Base-by-base conservation (phyloP, 2,329 filamentous ascomycete genomes). In the Acrocalymma vagum region DNA sequence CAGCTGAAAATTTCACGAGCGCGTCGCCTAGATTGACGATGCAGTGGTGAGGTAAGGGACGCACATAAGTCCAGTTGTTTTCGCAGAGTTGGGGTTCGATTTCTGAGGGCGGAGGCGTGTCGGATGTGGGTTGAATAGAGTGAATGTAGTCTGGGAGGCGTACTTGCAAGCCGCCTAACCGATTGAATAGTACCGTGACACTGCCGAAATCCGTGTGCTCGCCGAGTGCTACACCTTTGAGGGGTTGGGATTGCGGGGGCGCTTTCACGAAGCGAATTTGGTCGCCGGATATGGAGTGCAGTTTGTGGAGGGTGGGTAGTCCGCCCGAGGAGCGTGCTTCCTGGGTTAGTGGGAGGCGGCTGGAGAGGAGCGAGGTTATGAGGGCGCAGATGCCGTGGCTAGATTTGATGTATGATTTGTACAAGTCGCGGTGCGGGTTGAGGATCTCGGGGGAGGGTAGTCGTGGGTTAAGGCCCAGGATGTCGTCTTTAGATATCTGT, bases 161-260 rank as follows among this genome's bases (percentile, higher is more conserved):
- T 3, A 82, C 75, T 53, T 82, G 80, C 6, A 83, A 66, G 0
- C 80, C 80, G 0, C 79, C 79, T 2, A 82, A 59, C 0, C 77
- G 71, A 60, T 82, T 83, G 62, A 82, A 80, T 2, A 83, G 70
- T 5, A 83, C 63, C 0, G 80, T 83, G 5, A 83, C 69, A 35
- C 70, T 76, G 29, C 79, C 80, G 48, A 82, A 82, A 50, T 83
- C 80, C 2, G 79, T 82, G 54, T 83, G 80, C 40, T 78, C 77
- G 15, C 76, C 76, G 15, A 80, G 53, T 2, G 74, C 72, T 3
- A 73, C 72, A 25, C 63, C 66, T 16, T 65, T 61, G 51, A 76
- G 71, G 22, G 72, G 63, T 4, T 52, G 41, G 3, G 72, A 69
- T 48, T 79, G 76, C 2, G 77, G 74, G 6, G 77, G 75, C 2